Evolutionary conservation across 2,329 filamentous ascomycete species (phyloP).

Genomic region (Pseudocercospora fijiensis): DNA sequence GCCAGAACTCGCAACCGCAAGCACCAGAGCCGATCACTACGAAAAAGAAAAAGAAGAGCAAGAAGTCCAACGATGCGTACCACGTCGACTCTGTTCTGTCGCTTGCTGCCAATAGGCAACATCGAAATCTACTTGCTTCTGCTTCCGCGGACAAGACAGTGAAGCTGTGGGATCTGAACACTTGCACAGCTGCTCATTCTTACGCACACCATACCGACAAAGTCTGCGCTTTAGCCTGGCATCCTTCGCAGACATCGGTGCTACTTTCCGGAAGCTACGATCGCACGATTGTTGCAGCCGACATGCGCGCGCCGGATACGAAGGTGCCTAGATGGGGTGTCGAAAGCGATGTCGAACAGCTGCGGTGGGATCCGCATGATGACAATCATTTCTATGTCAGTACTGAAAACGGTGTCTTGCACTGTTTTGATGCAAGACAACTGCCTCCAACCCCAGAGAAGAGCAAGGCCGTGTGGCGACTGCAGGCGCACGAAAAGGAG

Average conservation of each 20-base stretch:
- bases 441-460: slow-evolving; percentile 69
- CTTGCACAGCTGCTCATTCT: slow-evolving; percentile 87
- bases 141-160: slow-evolving; percentile 95
- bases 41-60: slow-evolving; percentile 87
- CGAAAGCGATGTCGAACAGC: slow-evolving; percentile 89
- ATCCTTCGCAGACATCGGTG: slow-evolving; percentile 80
- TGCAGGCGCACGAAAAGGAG: slow-evolving; percentile 92
- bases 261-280: slow-evolving; percentile 94
- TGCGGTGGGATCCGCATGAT: slow-evolving; percentile 91
- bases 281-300: slow-evolving; percentile 86
- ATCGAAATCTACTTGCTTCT: slow-evolving; percentile 91
- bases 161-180: slow-evolving; percentile 96
- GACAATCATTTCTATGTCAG: slow-evolving; percentile 89
- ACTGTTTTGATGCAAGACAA: slow-evolving; percentile 84
- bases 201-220: slow-evolving; percentile 97
- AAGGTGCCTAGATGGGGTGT: slow-evolving; percentile 85
- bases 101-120: slow-evolving; percentile 85
- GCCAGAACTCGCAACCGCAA: slow-evolving; percentile 53
- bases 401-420: slow-evolving; percentile 86
- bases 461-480: slow-evolving; percentile 86
- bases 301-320: slow-evolving; percentile 89
- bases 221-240: slow-evolving; percentile 94
- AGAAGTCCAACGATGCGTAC: slow-evolving; percentile 85
- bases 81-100: slow-evolving; percentile 93
- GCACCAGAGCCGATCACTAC: slow-evolving; percentile 53